Percentiles rank a stretch among this genome's conserved stretches.
phyloP scores from a whole-genome alignment of 148 eudicot species.

The Rhododendron kiyosumense region DNA sequence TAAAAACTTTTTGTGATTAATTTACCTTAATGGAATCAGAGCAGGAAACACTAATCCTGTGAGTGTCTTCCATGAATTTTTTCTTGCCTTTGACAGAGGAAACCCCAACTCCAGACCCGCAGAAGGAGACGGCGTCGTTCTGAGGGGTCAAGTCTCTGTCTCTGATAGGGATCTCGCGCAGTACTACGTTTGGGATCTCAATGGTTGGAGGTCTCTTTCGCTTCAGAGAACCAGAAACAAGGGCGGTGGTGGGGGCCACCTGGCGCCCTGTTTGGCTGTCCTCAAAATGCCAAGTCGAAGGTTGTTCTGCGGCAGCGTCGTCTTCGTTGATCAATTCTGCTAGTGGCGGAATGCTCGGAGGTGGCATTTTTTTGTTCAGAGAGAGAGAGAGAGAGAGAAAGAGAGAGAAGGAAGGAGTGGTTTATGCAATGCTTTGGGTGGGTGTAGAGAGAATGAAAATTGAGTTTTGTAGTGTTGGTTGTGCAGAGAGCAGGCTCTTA shows the following conservation, averaged over 20 bases:
- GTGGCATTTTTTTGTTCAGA: not conserved
- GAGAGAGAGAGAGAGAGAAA: no score
- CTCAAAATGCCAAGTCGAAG: not conserved
- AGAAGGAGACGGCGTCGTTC: constrained; percentile 25
- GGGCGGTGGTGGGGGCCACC: not conserved
- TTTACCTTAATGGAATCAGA: constrained; percentile 51
- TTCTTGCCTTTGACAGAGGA: constrained; percentile 69
- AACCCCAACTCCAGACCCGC: constrained; percentile 54
- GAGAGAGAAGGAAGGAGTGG: not conserved
- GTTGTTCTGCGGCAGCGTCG: not conserved
- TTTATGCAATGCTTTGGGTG: no score
- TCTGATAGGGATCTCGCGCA: constrained; percentile 32
- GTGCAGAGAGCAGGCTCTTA: not conserved
- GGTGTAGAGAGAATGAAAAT: not conserved
- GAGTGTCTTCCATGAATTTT: constrained; percentile 74
- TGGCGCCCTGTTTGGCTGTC: not conserved
- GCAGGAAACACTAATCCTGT: constrained; percentile 48
- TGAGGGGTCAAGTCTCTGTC: constrained; percentile 6
- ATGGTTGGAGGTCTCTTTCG: constrained; percentile 79
- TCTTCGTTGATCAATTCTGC: not conserved
- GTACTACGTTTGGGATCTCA: constrained; percentile 55
- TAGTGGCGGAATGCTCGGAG: constrained; percentile 2
- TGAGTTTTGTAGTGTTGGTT: not conserved
- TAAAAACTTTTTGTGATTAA: not conserved
- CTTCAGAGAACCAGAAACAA: constrained; percentile 43